A percentile compares a stretch with the other conserved stretches of the same genome.
These are phyloP conservation scores for Cytospora paraplurivora DNA, from an alignment of 2,329 filamentous ascomycete species.

Conservation along the genomic window DNA sequence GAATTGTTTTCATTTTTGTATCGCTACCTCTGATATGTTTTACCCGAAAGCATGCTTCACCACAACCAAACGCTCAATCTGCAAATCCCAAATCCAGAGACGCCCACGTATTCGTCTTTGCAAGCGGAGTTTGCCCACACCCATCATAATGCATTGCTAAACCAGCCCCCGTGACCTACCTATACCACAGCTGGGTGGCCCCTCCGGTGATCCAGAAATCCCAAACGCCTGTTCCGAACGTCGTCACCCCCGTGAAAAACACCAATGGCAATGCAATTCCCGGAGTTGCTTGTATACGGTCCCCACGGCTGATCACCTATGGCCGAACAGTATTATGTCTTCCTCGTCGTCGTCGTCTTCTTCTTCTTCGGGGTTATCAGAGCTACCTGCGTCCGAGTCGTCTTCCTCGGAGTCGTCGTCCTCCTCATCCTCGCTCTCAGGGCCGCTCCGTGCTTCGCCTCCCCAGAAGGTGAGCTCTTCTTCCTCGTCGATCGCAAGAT, in stretches of 20 bases:
- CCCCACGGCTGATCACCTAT: conserved; percentile 36
- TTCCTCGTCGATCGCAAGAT: conserved; percentile 16
- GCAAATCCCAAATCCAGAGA: conserved; percentile 5
- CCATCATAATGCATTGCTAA: conserved; percentile 17
- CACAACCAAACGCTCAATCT: conserved; percentile 1
- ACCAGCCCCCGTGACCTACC: conserved; percentile 1
- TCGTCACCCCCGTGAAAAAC: conserved; percentile 19
- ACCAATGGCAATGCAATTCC: conserved; percentile 16
- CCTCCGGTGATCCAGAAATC: conserved; percentile 3
- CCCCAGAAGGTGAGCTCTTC: conserved; percentile 58
- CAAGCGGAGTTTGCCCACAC: conserved; percentile 8
- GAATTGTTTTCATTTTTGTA: conserved; percentile 13
- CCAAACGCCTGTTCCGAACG: conserved; percentile 19
- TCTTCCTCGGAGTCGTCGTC: conserved; percentile 42
- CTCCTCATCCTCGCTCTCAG: conserved; percentile 50
- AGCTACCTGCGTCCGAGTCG: conserved; percentile 45
- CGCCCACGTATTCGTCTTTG: conserved; percentile 5
- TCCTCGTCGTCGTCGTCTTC: conserved; percentile 51
- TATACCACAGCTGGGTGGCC: neutral
- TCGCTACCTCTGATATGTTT: conserved; percentile 6
- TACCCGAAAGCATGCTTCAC: neutral
- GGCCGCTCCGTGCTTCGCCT: conserved; percentile 1
- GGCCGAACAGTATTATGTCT: conserved; percentile 53
- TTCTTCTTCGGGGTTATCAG: conserved; percentile 48
- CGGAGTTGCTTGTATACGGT: neutral